A percentile compares a stretch with the other conserved stretches of the same genome.
Evolutionary conservation across 805 yeast species (phyloP).

Genomic region (Peterozyma toletana): DNA sequence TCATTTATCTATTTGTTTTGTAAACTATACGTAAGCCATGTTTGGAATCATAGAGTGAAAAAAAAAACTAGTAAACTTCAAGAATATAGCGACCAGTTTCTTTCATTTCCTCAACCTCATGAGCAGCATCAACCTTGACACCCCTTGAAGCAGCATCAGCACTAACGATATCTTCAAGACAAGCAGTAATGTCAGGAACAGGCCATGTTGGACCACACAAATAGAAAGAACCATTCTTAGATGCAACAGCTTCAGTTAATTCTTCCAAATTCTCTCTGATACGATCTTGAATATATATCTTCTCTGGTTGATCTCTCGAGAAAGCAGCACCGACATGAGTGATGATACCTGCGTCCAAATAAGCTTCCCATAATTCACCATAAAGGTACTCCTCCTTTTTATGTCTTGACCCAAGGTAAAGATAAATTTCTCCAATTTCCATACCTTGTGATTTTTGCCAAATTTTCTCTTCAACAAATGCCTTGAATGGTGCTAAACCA

Average conservation of each 20-base stretch:
- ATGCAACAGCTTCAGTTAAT: slow-evolving; percentile 72
- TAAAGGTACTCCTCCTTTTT: slow-evolving; percentile 90
- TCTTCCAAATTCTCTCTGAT: slow-evolving; percentile 71
- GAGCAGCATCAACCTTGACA: slow-evolving; percentile 60
- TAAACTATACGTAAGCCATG: no score
- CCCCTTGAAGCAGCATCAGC: slow-evolving; percentile 68
- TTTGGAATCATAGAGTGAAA: neutral
- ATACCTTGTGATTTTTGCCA: slow-evolving; percentile 88
- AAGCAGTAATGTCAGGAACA: slow-evolving; percentile 91
- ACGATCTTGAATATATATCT: slow-evolving; percentile 91
- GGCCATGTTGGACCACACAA: slow-evolving; percentile 99
- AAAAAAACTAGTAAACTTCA: slow-evolving; percentile 66
- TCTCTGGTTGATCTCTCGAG: slow-evolving; percentile 93
- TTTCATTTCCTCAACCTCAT: slow-evolving; percentile 87
- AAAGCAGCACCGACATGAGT: slow-evolving; percentile 97
- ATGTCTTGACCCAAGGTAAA: slow-evolving; percentile 92
- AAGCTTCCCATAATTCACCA: slow-evolving; percentile 97
- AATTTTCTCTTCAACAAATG: slow-evolving; percentile 89
- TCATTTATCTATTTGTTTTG: no score
- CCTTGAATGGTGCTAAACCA: slow-evolving; percentile 97
- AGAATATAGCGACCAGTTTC: slow-evolving; percentile 87
- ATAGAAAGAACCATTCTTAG: slow-evolving; percentile 82
- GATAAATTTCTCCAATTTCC: slow-evolving; percentile 81
- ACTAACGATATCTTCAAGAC: slow-evolving; percentile 72
- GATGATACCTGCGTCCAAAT: slow-evolving; percentile 82